These are phyloP conservation scores for Wickerhamomyces hampshirensis DNA, from an alignment of 805 yeast species.

Conservation along the genomic window DNA sequence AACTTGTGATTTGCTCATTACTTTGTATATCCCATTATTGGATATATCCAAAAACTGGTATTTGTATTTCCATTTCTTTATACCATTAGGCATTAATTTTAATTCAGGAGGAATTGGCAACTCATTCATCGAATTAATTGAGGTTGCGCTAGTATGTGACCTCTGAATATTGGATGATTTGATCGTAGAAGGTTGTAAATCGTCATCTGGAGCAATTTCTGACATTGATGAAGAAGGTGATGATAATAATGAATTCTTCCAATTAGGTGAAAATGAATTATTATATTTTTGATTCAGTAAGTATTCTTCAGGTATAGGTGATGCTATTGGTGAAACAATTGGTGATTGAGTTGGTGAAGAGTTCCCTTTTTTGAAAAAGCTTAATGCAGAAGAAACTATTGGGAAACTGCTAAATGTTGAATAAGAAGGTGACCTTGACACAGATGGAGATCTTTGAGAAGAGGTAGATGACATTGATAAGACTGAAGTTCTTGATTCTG, in stretches of 20 bases:
- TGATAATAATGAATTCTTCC: constrained; percentile 2
- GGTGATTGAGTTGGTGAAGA: constrained; percentile 8
- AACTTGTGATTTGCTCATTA: no score
- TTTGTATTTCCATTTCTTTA: constrained; percentile 40
- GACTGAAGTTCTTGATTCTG: constrained; percentile 3
- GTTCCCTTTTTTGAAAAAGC: constrained; percentile 20
- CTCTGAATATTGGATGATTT: no score
- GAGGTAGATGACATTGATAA: constrained; percentile 8
- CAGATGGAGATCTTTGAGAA: constrained; percentile 1
- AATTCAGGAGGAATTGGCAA: constrained; percentile 42
- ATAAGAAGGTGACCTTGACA: constrained; percentile 15
- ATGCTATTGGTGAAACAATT: constrained; percentile 1
- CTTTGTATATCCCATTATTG: constrained; percentile 1
- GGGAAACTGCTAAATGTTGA: constrained; percentile 20
- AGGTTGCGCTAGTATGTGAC: no score
- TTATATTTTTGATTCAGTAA: constrained; percentile 1
- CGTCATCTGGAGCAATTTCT: not conserved
- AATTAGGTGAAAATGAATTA: not conserved
- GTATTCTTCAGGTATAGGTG: constrained; percentile 5
- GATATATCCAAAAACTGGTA: constrained; percentile 29
- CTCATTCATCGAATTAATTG: constrained; percentile 20
- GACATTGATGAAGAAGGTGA: constrained; percentile 15
- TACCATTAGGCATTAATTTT: constrained; percentile 38
- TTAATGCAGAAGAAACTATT: constrained; percentile 19
- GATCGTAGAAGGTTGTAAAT: no score